Percentiles rank a stretch among this genome's conserved stretches.
These are phyloP conservation scores for Papiliotrema laurentii DNA, from an alignment of 1,284 basidiomycete species.

Conservation along the genomic window DNA sequence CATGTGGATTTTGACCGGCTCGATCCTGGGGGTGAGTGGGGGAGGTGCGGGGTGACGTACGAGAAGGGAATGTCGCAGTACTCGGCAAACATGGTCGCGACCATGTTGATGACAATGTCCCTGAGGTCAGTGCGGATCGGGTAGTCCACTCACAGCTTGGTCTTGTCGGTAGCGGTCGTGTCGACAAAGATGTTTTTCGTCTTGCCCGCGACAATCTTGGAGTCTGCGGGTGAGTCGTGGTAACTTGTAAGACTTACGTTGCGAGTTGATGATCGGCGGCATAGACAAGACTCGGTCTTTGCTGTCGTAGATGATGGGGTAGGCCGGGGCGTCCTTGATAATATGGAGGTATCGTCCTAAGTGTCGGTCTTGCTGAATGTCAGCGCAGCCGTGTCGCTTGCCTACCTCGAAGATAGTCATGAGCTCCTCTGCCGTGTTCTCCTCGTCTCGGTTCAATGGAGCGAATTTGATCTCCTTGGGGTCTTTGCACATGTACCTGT, in stretches of 20 bases:
- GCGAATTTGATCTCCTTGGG: constrained; percentile 88
- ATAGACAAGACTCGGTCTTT: constrained; percentile 85
- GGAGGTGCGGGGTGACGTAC: constrained; percentile 53
- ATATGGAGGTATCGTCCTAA: constrained; percentile 84
- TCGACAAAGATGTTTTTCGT: constrained; percentile 96
- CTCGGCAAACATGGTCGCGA: constrained; percentile 95
- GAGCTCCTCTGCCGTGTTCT: constrained; percentile 73
- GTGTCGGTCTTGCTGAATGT: constrained; percentile 79
- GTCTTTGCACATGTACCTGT: constrained; percentile 76
- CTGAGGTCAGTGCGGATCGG: constrained; percentile 1
- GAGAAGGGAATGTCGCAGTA: constrained; percentile 89
- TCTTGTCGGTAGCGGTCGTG: constrained; percentile 95
- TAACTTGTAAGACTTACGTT: constrained; percentile 50
- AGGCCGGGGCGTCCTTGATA: constrained; percentile 90
- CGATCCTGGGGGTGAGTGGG: constrained; percentile 60
- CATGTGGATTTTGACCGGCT: constrained; percentile 77
- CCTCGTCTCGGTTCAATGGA: constrained; percentile 72
- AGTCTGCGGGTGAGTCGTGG: constrained; percentile 51
- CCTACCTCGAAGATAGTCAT: constrained; percentile 84
- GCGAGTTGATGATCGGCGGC: constrained; percentile 98
- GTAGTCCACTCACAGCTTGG: constrained; percentile 62
- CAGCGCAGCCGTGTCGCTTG: constrained; percentile 4
- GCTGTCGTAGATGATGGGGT: constrained; percentile 94
- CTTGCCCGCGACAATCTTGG: constrained; percentile 85
- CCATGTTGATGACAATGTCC: constrained; percentile 88